Percentiles rank a stretch among this genome's conserved stretches.
Evolutionary conservation across 306 rosid species (phyloP).

Genomic region (Adenanthera pavonina): DNA sequence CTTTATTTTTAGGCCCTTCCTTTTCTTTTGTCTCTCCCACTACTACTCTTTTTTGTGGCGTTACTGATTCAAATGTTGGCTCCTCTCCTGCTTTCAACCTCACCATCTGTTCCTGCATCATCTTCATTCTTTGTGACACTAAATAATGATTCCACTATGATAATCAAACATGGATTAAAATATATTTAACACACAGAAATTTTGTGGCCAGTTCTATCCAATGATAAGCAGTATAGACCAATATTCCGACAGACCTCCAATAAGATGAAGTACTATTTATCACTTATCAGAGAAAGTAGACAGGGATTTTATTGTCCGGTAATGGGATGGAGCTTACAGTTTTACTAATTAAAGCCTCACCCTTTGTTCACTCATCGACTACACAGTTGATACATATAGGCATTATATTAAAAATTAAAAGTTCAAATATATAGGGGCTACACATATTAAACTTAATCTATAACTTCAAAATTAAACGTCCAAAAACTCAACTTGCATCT

Average conservation of each 20-base stretch:
- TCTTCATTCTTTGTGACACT: background rate
- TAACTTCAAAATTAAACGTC: background rate
- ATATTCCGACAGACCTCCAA: no score
- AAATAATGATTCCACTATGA: background rate
- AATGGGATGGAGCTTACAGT: background rate
- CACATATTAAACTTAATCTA: background rate
- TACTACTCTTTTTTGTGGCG: conserved; percentile 34
- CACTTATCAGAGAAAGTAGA: background rate
- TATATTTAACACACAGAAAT: background rate
- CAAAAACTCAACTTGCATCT: background rate
- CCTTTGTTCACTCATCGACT: background rate
- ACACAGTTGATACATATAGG: background rate
- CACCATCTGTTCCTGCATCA: conserved; percentile 65
- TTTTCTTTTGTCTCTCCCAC: conserved; percentile 42
- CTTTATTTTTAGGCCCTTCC: conserved; percentile 34
- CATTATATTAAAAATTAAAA: background rate
- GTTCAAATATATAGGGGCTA: background rate
- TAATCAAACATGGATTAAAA: background rate
- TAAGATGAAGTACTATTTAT: background rate
- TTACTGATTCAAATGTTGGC: conserved; percentile 52
- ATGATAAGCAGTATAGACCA: no score
- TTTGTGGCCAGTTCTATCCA: background rate
- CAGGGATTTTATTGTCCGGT: background rate
- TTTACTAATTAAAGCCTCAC: background rate
- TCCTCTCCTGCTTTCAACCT: conserved; percentile 50